phyloP scores from a whole-genome alignment of 371 early-diverging fungal species.

The Mucor velutinosus region DNA sequence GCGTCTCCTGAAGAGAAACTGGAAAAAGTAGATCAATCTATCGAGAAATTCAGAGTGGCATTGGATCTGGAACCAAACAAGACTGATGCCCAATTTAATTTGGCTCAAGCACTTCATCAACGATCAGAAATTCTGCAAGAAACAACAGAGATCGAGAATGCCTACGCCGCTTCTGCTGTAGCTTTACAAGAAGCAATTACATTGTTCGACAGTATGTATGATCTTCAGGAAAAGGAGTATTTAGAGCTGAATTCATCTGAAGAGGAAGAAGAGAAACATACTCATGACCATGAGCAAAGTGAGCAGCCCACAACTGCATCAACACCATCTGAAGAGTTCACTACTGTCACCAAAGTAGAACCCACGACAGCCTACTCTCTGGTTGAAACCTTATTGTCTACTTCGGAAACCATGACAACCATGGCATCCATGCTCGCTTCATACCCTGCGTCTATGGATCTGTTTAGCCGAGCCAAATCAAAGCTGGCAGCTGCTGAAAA shows the following conservation, averaged over 20 bases:
- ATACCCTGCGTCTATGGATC: slow-evolving; percentile 35
- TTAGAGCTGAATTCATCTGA: slow-evolving; percentile 5
- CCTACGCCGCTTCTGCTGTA: slow-evolving; percentile 49
- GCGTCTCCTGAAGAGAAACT: slow-evolving; percentile 51
- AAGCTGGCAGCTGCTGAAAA: slow-evolving; percentile 44
- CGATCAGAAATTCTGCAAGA: slow-evolving; percentile 67
- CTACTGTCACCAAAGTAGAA: slow-evolving; percentile 46
- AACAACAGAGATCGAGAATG: slow-evolving; percentile 53
- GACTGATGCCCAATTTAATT: slow-evolving; percentile 71
- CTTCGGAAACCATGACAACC: slow-evolving; percentile 46
- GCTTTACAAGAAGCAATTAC: slow-evolving; percentile 60
- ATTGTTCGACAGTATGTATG: slow-evolving; percentile 53
- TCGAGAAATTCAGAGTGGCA: slow-evolving; percentile 57
- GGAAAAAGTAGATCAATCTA: slow-evolving; percentile 54
- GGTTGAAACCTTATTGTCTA: slow-evolving; percentile 43
- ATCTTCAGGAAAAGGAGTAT: slow-evolving; percentile 49
- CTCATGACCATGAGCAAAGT: slow-evolving; percentile 7
- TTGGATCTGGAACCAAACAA: slow-evolving; percentile 52
- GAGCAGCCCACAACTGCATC: neutral
- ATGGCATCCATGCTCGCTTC: slow-evolving; percentile 54
- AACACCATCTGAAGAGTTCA: slow-evolving; percentile 15
- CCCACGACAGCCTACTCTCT: slow-evolving; percentile 45
- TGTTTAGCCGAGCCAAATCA: slow-evolving; percentile 39
- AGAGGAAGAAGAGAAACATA: neutral
- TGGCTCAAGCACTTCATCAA: slow-evolving; percentile 69